These are phyloP conservation scores for Stentor roeselii DNA, from an alignment of 73 alveolate genomes.

Conservation along the genomic window DNA sequence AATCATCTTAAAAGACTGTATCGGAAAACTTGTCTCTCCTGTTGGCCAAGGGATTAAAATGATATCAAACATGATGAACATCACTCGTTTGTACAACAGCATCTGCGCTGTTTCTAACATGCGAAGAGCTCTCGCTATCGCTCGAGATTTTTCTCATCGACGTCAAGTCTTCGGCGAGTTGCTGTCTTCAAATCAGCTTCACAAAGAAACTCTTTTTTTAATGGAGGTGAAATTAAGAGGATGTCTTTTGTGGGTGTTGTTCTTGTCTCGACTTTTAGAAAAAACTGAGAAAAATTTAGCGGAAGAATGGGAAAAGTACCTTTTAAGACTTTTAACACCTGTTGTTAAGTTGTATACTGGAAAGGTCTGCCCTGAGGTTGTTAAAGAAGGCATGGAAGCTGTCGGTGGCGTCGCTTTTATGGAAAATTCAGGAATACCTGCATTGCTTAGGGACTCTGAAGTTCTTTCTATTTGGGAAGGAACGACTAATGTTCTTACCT, in stretches of 20 bases:
- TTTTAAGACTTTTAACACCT: constrained; percentile 75
- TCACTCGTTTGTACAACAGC: constrained; percentile 72
- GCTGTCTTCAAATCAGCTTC: constrained; percentile 55
- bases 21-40: constrained; percentile 50
- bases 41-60: constrained; percentile 72
- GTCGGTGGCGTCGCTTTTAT: constrained; percentile 85
- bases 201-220: constrained; percentile 36
- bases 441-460: constrained; percentile 73
- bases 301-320: constrained; percentile 33
- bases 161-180: constrained; percentile 72
- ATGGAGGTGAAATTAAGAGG: constrained; percentile 70
- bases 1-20: constrained; percentile 59
- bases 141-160: constrained; percentile 66
- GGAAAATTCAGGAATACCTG: constrained; percentile 74
- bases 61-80: constrained; percentile 70
- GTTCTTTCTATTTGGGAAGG: constrained; percentile 92
- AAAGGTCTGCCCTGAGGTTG: constrained; percentile 51
- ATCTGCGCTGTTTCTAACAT: constrained; percentile 59
- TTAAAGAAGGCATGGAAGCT: constrained; percentile 76
- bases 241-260: constrained; percentile 38
- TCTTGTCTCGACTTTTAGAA: constrained; percentile 45
- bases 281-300: constrained; percentile 47
- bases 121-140: constrained; percentile 73
- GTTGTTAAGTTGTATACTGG: constrained; percentile 77
- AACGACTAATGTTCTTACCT: constrained; percentile 71